Base-by-base conservation (phyloP, 2,329 filamentous ascomycete species). In the Penicillium vulpinum region DNA sequence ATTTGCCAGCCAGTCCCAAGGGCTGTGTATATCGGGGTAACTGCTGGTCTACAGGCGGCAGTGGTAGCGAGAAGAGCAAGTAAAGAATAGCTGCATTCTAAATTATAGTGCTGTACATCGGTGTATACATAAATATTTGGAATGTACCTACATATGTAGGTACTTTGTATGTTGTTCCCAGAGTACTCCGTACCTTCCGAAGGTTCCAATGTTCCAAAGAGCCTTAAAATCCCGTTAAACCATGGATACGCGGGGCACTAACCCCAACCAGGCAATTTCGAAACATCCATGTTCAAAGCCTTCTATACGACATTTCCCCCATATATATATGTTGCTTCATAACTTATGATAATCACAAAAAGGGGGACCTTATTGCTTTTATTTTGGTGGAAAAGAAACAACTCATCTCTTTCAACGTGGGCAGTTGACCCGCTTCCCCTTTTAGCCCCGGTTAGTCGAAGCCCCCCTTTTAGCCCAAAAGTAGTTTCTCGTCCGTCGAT, bases 191-290 rank as follows among this genome's bases (percentile, higher is more conserved):
- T 38, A 6, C 18, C 40, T 43, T 43, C n/a, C 4, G n/a, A 18
- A 45, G 26, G 43, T 46, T 46, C 28, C 6, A 45, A 48, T 9
- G 28, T 11, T 13, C 2, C n/a, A n/a, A n/a, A n/a, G n/a, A 16
- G 6, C 15, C 29, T 15, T 33, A 5, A 4, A 3, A 16, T 45
- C 38, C 43, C 28, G 40, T 53, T 51, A 36, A 51, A 48, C 59
- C 61, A 51, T 50, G 60, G 61, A 58, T n/a, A 66, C 59, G 65
- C 57, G 65, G 64, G 64, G 62, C 60, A 47, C 66, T 68, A 68
- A 60, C 52, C 65, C 61, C 26, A 58, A 61, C 57, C 10, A 31
- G 65, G 66, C 28, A 68, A 67, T 60, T 33, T 24, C 57, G 35
- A 51, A 62, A 58, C 53, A 31, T 7, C 28, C 8, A 41, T 3